phyloP scores from a whole-genome alignment of 768 basidiomycete species.

The Mycena belliarum region DNA sequence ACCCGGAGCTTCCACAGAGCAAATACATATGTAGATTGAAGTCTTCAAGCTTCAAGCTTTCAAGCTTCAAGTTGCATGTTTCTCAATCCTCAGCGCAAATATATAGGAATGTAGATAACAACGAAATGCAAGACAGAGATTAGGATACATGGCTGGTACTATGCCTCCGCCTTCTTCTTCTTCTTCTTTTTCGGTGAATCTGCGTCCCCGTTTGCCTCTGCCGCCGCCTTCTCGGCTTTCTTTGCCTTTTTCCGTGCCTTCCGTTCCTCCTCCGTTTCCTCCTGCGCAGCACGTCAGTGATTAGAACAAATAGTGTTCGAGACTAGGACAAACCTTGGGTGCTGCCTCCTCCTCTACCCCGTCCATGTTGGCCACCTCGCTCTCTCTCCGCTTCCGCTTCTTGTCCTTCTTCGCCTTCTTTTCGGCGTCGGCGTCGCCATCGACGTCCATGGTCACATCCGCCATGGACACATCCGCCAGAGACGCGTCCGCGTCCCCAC shows the following conservation, averaged over 20 bases:
- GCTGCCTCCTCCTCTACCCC: conserved; percentile 29
- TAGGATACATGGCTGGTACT: conserved; percentile 21
- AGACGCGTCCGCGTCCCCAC: too few species aligned
- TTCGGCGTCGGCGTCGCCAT: conserved; percentile 30
- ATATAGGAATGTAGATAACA: conserved; percentile 11
- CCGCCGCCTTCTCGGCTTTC: conserved; percentile 75
- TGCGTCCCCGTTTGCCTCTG: conserved; percentile 39
- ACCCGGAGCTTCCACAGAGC: too few species aligned
- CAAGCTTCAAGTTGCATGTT: too few species aligned
- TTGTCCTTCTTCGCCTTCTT: conserved; percentile 33
- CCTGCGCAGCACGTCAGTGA: conserved; percentile 9
- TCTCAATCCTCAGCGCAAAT: neutral
- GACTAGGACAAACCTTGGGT: conserved; percentile 33
- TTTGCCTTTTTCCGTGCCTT: conserved; percentile 78
- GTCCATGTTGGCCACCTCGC: conserved; percentile 48
- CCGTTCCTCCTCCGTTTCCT: conserved; percentile 82
- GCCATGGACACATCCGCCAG: too few species aligned
- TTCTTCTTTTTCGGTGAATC: conserved; percentile 60
- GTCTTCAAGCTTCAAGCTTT: too few species aligned
- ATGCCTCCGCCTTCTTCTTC: conserved; percentile 54
- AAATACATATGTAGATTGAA: too few species aligned
- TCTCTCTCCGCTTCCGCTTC: conserved; percentile 55
- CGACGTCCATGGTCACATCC: conserved; percentile 44
- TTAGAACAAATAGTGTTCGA: neutral
- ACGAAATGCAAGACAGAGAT: conserved; percentile 22